Percentiles rank a stretch among this genome's conserved stretches.
phyloP scores from a whole-genome alignment of 352 stramenopile species.

The Pythium volutum region DNA sequence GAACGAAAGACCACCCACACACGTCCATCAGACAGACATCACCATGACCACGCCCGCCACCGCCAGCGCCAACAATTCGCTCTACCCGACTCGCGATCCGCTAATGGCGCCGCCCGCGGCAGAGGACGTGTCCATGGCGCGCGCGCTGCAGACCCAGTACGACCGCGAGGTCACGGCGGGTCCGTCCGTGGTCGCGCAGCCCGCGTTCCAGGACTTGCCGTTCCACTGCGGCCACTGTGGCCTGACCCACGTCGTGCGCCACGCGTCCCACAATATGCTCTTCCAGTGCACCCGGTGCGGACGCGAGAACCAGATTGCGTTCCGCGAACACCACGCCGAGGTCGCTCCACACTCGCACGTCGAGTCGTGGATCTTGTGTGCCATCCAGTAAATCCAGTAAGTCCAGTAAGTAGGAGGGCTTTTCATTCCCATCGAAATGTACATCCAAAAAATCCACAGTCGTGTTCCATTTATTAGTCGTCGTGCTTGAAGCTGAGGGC shows the following conservation, averaged over 20 bases:
- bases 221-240: conserved; percentile 67
- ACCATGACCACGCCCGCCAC: conserved; percentile 15
- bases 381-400: not conserved
- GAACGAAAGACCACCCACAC: not conserved
- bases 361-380: conserved; percentile 40
- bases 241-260: conserved; percentile 57
- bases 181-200: conserved; percentile 38
- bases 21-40: not conserved
- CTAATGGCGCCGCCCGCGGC: conserved; percentile 19
- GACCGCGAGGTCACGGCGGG: conserved; percentile 26
- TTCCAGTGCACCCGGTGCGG: conserved; percentile 63
- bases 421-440: too few species aligned
- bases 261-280: conserved; percentile 43
- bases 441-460: too few species aligned
- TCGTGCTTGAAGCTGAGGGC: conserved; percentile 43
- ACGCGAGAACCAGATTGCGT: conserved; percentile 57
- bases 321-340: conserved; percentile 32
- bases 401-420: too few species aligned
- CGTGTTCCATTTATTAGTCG: conserved; percentile 14
- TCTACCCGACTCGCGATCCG: conserved; percentile 21
- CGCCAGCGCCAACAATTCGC: conserved; percentile 11
- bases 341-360: conserved; percentile 41
- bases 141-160: conserved; percentile 53
- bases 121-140: conserved; percentile 48
- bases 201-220: conserved; percentile 33